A percentile compares a stretch with the other conserved stretches of the same genome.
Conservation (phyloP, 2,329 filamentous ascomycete genomes). For the Thielaviopsis cerberus region DNA sequence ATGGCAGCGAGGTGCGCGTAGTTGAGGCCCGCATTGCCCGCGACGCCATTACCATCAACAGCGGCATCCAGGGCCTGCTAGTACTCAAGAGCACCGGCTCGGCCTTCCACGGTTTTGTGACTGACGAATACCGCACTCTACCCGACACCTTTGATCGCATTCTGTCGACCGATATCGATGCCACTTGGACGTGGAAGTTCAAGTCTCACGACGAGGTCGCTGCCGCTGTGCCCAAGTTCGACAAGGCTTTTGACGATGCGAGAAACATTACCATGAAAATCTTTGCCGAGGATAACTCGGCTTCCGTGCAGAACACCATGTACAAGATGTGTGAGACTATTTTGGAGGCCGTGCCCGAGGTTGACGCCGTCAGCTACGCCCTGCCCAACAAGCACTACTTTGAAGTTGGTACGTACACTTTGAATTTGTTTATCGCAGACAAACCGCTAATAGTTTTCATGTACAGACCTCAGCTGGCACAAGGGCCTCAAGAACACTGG, state of each 20-base stretch:
- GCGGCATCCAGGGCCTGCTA: conserved; percentile 60
- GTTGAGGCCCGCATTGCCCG: conserved; percentile 55
- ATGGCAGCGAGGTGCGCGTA: conserved; percentile 72
- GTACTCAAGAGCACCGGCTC: conserved; percentile 95
- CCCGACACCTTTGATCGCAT: conserved; percentile 88
- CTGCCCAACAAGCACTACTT: conserved; percentile 99
- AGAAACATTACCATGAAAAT: conserved; percentile 72
- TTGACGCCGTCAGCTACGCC: conserved; percentile 58
- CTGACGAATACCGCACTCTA: conserved; percentile 83
- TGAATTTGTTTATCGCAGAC: background rate
- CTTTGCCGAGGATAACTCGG: conserved; percentile 77
- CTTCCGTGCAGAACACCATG: conserved; percentile 93
- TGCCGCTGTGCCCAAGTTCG: conserved; percentile 46
- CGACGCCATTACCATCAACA: conserved; percentile 55
- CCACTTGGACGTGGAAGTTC: conserved; percentile 76
- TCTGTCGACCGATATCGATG: conserved; percentile 80
- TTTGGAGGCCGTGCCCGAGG: conserved; percentile 51
- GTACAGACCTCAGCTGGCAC: conserved; percentile 79
- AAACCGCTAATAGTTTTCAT: background rate
- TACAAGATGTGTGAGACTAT: conserved; percentile 95
- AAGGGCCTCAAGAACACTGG: conserved; percentile 89
- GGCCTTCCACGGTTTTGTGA: conserved; percentile 83
- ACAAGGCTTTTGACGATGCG: conserved; percentile 61
- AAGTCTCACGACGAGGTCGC: conserved; percentile 47
- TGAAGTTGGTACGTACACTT: conserved; percentile 53